A percentile compares a stretch with the other conserved stretches of the same genome.
phyloP scores from a whole-genome alignment of 2,329 filamentous ascomycete species.

The Alternaria triticimaculans region DNA sequence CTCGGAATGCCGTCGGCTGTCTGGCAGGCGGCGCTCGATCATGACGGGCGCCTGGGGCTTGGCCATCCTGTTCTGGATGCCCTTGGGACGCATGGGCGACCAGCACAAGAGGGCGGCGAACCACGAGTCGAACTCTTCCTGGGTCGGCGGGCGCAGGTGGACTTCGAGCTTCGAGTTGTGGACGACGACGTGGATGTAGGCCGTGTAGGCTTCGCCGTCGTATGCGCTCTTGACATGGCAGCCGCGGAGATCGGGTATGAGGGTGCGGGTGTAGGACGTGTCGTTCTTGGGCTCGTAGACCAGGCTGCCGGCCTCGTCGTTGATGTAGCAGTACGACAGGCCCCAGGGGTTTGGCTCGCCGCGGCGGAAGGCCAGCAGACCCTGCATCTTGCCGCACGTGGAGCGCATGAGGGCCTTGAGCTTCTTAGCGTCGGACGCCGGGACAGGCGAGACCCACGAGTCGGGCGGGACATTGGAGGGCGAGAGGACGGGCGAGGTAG shows the following conservation, averaged over 20 bases:
- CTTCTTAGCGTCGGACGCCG: conserved; percentile 72
- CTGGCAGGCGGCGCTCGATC: conserved; percentile 44
- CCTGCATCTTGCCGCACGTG: conserved; percentile 79
- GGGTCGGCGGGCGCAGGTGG: conserved; percentile 67
- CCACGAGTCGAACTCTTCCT: conserved; percentile 78
- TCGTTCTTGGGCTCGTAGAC: conserved; percentile 76
- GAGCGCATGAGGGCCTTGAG: conserved; percentile 78
- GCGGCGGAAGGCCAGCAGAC: conserved; percentile 74
- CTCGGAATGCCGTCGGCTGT: conserved; percentile 57
- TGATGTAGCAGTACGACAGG: conserved; percentile 76
- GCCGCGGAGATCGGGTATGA: conserved; percentile 77
- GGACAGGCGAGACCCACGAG: conserved; percentile 49
- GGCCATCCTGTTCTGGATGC: conserved; percentile 60
- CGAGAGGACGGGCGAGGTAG: conserved; percentile 27
- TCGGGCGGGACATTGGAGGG: conserved; percentile 39
- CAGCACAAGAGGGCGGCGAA: conserved; percentile 81
- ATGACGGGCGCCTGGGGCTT: conserved; percentile 55
- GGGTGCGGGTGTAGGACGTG: conserved; percentile 65
- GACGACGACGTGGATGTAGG: conserved; percentile 60
- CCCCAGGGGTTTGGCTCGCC: conserved; percentile 69
- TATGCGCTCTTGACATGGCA: conserved; percentile 68
- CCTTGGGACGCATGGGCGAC: conserved; percentile 73
- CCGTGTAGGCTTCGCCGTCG: conserved; percentile 56
- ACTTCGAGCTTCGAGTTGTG: conserved; percentile 65
- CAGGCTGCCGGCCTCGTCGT: conserved; percentile 75